Percentiles rank a stretch among this genome's conserved stretches.
These are phyloP conservation scores for Phialophora chinensis DNA, from an alignment of 2,329 filamentous ascomycete species.

Conservation along the genomic window DNA sequence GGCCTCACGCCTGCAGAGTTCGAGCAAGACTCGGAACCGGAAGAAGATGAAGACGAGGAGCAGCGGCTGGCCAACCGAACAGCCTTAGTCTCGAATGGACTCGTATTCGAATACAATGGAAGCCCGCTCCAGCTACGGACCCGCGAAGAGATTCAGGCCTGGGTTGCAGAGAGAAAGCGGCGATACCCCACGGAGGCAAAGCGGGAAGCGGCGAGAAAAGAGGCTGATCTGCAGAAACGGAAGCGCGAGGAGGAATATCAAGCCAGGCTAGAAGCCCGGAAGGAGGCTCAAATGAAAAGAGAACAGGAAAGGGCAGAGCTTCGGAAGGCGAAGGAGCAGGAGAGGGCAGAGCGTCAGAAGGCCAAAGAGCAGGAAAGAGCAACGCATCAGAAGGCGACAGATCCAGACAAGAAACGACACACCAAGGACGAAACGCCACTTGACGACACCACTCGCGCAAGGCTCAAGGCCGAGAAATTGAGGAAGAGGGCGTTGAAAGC, in stretches of 20 bases:
- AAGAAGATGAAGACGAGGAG: constrained; percentile 51
- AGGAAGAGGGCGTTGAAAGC: constrained; percentile 52
- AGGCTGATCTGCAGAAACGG: constrained; percentile 64
- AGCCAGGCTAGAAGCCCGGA: constrained; percentile 48
- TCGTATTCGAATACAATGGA: constrained; percentile 64
- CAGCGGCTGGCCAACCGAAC: constrained; percentile 45
- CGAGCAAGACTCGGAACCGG: constrained; percentile 54
- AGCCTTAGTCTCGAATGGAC: constrained; percentile 37
- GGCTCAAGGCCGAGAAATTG: constrained; percentile 48
- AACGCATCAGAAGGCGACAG: background rate
- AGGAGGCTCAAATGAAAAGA: constrained; percentile 44
- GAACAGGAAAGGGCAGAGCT: constrained; percentile 36
- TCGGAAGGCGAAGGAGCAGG: constrained; percentile 22
- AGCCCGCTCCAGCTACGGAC: constrained; percentile 59
- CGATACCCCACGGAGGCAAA: constrained; percentile 80
- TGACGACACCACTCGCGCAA: constrained; percentile 20
- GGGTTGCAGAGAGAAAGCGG: constrained; percentile 79
- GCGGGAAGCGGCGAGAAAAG: constrained; percentile 51
- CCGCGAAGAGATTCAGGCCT: constrained; percentile 73
- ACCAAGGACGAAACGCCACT: background rate
- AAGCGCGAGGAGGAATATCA: constrained; percentile 68
- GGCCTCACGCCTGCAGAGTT: constrained; percentile 54
- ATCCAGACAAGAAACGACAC: constrained; percentile 3
- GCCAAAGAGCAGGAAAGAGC: constrained; percentile 10
- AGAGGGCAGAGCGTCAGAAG: constrained; percentile 6